Evolutionary conservation across 2,329 filamentous ascomycete species (phyloP), one percentile per base, ranked within the genome.

Genomic region (Cercospora sojina): DNA sequence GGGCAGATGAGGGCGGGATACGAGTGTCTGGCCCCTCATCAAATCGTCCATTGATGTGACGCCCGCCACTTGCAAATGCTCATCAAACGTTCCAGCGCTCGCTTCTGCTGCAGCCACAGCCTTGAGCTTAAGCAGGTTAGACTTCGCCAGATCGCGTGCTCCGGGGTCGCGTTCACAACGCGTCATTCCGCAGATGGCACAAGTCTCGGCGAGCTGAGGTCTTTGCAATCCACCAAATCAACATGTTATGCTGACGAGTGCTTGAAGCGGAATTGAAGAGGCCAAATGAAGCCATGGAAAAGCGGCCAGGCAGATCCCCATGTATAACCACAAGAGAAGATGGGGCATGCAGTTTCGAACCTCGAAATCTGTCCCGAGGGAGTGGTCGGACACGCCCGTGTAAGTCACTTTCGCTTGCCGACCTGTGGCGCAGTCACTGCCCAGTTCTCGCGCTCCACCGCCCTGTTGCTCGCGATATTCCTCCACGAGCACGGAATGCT

Each of bases 101-200:
- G 20, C 32, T 29, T 20, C 25, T 29, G 38, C 57, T 53, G 41
- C 59, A 53, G 59, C 59, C 64, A 62, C 59, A 59, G 16, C 29
- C 47, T n/a, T 59, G 64, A 66, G 64, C 59, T 66, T 66, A 66
- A 53, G 51, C 59, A 62, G 27, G 18, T 58, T 66, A 47, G 47
- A 43, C 64, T 58, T 59, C 38, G 41, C 20, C 29, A 47, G 58
- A 65, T 65, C 51, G 64, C 64, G 64, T 65, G 58, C 51, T 62
- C 32, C 35, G 29, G 47, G 64, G 53, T 56, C 58, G 64, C 64
- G 58, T 62, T 57, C 57, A 32, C 43, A 62, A 35, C 60, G 60
- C 51, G 63, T 51, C 64, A 63, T 62, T 35, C 51, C 18, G 31
- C n/a, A 51, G 12, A 35, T 43, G 63, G 63, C 31, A 60, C 23